Evolutionary conservation across 345 rosid species (phyloP), one percentile per base, ranked within the genome.

Genomic region (Chamaenerion angustifolium): DNA sequence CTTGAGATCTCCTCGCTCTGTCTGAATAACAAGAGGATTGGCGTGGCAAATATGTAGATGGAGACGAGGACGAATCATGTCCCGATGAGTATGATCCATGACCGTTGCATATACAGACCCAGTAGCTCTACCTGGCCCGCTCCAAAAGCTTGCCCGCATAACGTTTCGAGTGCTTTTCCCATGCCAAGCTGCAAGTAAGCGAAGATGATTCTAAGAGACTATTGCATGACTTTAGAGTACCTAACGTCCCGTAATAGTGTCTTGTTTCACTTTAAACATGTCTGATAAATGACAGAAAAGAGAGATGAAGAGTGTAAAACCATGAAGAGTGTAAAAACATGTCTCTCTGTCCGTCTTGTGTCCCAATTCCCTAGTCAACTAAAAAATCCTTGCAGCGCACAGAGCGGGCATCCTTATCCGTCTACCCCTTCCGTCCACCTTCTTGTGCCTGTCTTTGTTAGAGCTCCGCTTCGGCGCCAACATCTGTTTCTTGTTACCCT

Each of bases 81-180:
- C 11, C 61, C 70, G 3, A 48, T 55, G 12, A 78, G 55, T 58
- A 88, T 80, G 47, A 88, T 54, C 83, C 81, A 80, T 23, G 97
- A 88, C 43, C 97, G 58, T 52, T 85, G 97, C 89, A 85, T 67
- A 54, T 88, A 85, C 13, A 88, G 46, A 1, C 95, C 97, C 0
- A 88, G 77, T 80, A 82, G 56, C 19, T 78, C 61, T 19, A 78
- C 64, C 62, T 82, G 81, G 19, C 97, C 97, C 0, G 87, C 95
- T 13, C 93, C 95, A 67, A 52, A 80, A n/a, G 95, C 95, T 76
- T 88, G 95, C 1, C 97, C 93, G 64, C 95, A 88, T 0, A 85
- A 80, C 18, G 93, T 88, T 61, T 88, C 95, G 16, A 85, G 73
- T 31, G 93, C 97, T 70, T 95, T 88, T 52, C 87, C 97, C 97